Evolutionary conservation across 2,329 filamentous ascomycete genomes (phyloP).

Genomic region (Talaromyces islandicus): DNA sequence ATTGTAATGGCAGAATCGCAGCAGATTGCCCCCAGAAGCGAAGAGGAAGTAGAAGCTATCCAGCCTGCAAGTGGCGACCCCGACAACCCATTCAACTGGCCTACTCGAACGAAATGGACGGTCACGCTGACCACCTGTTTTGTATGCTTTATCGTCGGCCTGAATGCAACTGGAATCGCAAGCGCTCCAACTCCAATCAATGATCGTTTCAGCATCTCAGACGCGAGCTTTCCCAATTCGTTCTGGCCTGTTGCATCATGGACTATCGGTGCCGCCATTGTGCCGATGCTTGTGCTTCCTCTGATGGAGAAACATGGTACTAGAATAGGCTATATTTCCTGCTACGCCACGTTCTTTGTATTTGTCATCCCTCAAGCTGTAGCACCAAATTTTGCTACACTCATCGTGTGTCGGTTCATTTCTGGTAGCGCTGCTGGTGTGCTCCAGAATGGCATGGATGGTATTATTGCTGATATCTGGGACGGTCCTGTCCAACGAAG

Average conservation of each 20-base stretch:
- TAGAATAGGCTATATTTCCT: conserved; percentile 32
- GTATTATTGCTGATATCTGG: conserved; percentile 28
- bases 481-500: conserved; percentile 27
- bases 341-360: conserved; percentile 33
- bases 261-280: conserved; percentile 24
- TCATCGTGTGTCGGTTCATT: conserved; percentile 40
- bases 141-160: conserved; percentile 25
- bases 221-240: conserved; percentile 23
- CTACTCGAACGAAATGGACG: conserved; percentile 29
- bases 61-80: conserved; percentile 18
- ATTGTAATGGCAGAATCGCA: neutral
- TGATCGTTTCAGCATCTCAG: conserved; percentile 23
- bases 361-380: conserved; percentile 40
- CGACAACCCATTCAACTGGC: conserved; percentile 35
- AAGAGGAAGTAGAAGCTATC: neutral
- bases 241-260: conserved; percentile 29
- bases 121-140: conserved; percentile 21
- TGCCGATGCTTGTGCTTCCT: conserved; percentile 24
- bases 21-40: neutral
- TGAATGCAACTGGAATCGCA: conserved; percentile 36
- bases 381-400: conserved; percentile 41
- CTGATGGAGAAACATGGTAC: conserved; percentile 37
- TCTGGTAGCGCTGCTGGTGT: conserved; percentile 37
- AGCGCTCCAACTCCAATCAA: conserved; percentile 32
- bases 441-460: conserved; percentile 30